Evolutionary conservation across 345 rosid genomes (phyloP).

Genomic region (Zanthoxylum bungeanum): DNA sequence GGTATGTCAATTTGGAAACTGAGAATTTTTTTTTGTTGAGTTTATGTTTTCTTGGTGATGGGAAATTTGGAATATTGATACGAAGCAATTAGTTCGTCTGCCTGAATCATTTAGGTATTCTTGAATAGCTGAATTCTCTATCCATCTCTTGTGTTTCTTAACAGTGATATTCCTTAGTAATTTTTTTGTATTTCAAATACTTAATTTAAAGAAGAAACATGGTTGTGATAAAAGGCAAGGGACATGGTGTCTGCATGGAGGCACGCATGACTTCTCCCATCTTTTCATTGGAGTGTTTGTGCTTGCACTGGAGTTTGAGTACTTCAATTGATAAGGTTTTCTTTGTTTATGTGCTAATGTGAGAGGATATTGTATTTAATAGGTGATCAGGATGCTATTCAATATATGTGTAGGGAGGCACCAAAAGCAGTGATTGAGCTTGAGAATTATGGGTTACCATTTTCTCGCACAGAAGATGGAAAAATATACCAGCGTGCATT

Average conservation of each 20-base stretch:
- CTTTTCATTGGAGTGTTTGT: background rate
- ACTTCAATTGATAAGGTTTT: background rate
- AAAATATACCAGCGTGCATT: conserved; percentile 97
- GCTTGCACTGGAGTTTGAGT: background rate
- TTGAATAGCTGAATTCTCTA: background rate
- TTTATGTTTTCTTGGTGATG: background rate
- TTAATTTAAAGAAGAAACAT: background rate
- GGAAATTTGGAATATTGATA: background rate
- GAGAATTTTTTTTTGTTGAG: background rate
- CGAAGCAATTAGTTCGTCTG: background rate
- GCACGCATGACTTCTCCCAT: background rate
- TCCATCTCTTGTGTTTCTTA: background rate
- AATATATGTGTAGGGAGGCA: conserved; percentile 98
- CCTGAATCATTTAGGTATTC: background rate
- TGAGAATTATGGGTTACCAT: conserved; percentile 88
- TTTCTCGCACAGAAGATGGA: conserved; percentile 98
- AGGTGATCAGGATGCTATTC: conserved; percentile 99
- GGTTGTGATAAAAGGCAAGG: background rate
- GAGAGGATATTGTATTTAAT: conserved; percentile 7
- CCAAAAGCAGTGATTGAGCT: conserved; percentile 99
- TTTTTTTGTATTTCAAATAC: background rate
- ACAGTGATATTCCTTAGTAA: too few species aligned
- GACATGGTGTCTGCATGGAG: background rate
- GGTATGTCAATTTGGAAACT: conserved; percentile 55
- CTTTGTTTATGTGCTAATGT: conserved; percentile 6